Percentiles rank a stretch among this genome's conserved stretches.
Evolutionary conservation across 2,329 filamentous ascomycete genomes (phyloP).

Genomic region (Ophiostoma populinum): DNA sequence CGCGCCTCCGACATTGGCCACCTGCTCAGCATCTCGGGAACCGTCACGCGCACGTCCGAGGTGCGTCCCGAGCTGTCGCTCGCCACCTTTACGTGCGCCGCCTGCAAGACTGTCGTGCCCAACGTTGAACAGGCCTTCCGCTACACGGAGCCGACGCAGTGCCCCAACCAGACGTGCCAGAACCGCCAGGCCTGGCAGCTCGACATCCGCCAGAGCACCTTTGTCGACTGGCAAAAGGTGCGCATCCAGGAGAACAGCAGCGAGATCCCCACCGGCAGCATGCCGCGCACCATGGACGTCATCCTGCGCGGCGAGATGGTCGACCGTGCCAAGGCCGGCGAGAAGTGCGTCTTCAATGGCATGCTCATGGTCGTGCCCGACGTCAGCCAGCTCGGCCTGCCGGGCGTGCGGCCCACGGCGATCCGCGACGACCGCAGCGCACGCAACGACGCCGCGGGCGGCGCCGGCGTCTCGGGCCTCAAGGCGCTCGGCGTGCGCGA

Average conservation of each 20-base stretch:
- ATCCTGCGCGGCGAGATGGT: slow-evolving; percentile 95
- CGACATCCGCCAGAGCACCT: slow-evolving; percentile 94
- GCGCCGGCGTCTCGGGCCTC: slow-evolving; percentile 69
- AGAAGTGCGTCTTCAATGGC: slow-evolving; percentile 96
- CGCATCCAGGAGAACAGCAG: slow-evolving; percentile 96
- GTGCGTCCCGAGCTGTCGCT: slow-evolving; percentile 85
- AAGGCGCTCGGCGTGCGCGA: slow-evolving; percentile 90
- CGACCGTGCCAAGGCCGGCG: slow-evolving; percentile 88
- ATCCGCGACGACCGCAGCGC: slow-evolving; percentile 61
- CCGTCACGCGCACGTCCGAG: slow-evolving; percentile 91
- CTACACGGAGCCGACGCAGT: slow-evolving; percentile 93
- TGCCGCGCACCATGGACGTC: slow-evolving; percentile 95
- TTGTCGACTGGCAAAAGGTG: slow-evolving; percentile 98
- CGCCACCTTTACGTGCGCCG: slow-evolving; percentile 83
- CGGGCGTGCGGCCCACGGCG: slow-evolving; percentile 67
- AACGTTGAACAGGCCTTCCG: slow-evolving; percentile 96
- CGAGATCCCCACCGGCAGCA: slow-evolving; percentile 94
- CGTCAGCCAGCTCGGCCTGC: slow-evolving; percentile 83
- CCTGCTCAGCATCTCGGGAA: slow-evolving; percentile 88
- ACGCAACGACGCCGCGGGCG: slow-evolving; percentile 54
- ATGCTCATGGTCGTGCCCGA: slow-evolving; percentile 93
- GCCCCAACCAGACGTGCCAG: slow-evolving; percentile 70
- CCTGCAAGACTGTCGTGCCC: slow-evolving; percentile 65
- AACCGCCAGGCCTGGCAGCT: slow-evolving; percentile 89
- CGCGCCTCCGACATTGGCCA: slow-evolving; percentile 84